Evolutionary conservation across 2,329 filamentous ascomycete genomes (phyloP), one percentile per base, ranked within the genome.

Genomic region (Podosphaera fusca): DNA sequence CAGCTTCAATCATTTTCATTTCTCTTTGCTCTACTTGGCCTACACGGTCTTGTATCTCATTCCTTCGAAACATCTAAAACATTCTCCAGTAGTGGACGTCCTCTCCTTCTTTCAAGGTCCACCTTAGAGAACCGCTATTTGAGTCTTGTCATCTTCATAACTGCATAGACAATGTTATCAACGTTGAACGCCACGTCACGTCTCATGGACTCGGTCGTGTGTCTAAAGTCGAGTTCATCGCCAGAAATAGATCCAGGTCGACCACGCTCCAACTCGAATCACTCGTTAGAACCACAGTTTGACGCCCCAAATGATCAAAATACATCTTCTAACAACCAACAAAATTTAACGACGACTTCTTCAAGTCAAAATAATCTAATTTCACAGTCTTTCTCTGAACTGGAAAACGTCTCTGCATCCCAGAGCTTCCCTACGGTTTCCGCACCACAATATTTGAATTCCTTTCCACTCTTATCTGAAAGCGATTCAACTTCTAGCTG

Each of bases 261-360:
- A 63, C 67, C 64, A 58, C 61, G 63, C 62, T 61, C 64, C 56
- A 65, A 62, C 58, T 64, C 61, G 59, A 62, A 66, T 62, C 62
- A 65, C 45, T 65, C 65, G 53, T 62, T 64, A 47, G 63, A 64
- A 42, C 61, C 62, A 56, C 56, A 62, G 47, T 64, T 67, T 59
- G 62, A 64, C 59, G 64, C 60, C 34, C 56, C 66, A 42, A 62
- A 66, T 61, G 64, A 66, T 57, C 55, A 62, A 55, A 60, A 59
- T 57, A 33, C 60, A 38, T 58, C 61, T 30, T 55, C 57, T 34
- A 51, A 59, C 34, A 61, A 50, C 55, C 57, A 63, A 42, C 60
- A 58, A 56, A 55, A 59, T 58, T 59, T 56, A 59, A 60, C 21
- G 21, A 21, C 21, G 21, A 21, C 21, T 21, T 55, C 57, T 34